A percentile compares a stretch with the other conserved stretches of the same genome.
Conservation (phyloP, 2,329 filamentous ascomycete species). For the Lasiodiplodia sp. region DNA sequence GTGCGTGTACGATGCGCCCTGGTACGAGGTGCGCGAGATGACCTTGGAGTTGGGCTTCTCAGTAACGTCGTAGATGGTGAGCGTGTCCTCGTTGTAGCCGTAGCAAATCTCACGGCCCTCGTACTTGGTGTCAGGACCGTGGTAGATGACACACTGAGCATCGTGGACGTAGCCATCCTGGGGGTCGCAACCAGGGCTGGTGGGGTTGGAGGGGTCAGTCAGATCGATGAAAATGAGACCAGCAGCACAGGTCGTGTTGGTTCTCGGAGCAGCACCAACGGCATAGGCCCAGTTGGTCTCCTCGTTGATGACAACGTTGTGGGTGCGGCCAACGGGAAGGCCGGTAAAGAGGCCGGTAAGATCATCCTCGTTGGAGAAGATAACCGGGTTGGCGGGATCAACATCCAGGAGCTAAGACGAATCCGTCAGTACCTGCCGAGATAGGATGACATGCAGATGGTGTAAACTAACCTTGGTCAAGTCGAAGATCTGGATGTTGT, state of each 20-base stretch:
- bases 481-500: slow-evolving; percentile 70
- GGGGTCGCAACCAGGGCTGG: slow-evolving; percentile 61
- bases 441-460: slow-evolving; percentile 25
- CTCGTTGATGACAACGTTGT: slow-evolving; percentile 50
- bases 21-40: slow-evolving; percentile 63
- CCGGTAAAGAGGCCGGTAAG: slow-evolving; percentile 43
- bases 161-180: slow-evolving; percentile 68
- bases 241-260: slow-evolving; percentile 51
- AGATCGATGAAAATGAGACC: slow-evolving; percentile 68
- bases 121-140: slow-evolving; percentile 59
- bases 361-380: slow-evolving; percentile 44
- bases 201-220: slow-evolving; percentile 60
- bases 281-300: slow-evolving; percentile 48
- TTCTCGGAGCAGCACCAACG: slow-evolving; percentile 45
- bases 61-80: slow-evolving; percentile 62
- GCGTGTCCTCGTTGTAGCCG: slow-evolving; percentile 62
- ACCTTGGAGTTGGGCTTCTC: slow-evolving; percentile 56
- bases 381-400: slow-evolving; percentile 45
- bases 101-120: slow-evolving; percentile 63
- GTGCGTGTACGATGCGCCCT: slow-evolving; percentile 66
- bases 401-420: slow-evolving; percentile 38
- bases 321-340: slow-evolving; percentile 46
- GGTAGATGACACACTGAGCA: slow-evolving; percentile 66
- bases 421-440: neutral
- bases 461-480: slow-evolving; percentile 55